These are phyloP conservation scores for Bondarzewia mesenterica DNA, from an alignment of 1,284 basidiomycete genomes.

Conservation along the genomic window DNA sequence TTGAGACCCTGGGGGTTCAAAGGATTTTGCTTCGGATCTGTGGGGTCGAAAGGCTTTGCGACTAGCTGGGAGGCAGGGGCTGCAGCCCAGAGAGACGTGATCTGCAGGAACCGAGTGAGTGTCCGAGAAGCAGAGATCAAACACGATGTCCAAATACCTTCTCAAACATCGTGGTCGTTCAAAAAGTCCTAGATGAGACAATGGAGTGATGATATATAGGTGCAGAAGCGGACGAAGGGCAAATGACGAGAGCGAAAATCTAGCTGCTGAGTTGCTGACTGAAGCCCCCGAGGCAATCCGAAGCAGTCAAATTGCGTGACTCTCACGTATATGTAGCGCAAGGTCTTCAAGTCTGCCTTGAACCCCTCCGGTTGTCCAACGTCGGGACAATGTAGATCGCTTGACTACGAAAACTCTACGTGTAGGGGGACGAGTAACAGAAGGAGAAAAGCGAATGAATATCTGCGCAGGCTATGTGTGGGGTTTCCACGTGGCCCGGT, in stretches of 20 bases:
- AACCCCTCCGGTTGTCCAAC: no score
- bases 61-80: constrained; percentile 17
- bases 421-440: no score
- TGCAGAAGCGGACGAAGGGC: no score
- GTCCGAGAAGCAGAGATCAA: background rate
- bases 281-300: background rate
- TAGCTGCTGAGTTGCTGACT: background rate
- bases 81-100: constrained; percentile 33
- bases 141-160: background rate
- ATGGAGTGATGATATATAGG: no score
- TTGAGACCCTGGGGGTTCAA: constrained; percentile 88
- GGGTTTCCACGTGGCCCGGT: no score
- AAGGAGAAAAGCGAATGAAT: no score
- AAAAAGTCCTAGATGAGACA: background rate
- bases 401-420: no score
- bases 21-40: constrained; percentile 69
- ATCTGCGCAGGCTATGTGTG: no score
- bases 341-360: no score
- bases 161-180: background rate
- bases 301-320: no score
- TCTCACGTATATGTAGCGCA: no score
- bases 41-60: constrained; percentile 50
- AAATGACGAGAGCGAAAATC: background rate
- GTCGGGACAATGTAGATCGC: no score
- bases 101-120: constrained; percentile 17